These are phyloP conservation scores for Aureobasidium musti DNA, from an alignment of 2,329 filamentous ascomycete genomes.

Conservation along the genomic window DNA sequence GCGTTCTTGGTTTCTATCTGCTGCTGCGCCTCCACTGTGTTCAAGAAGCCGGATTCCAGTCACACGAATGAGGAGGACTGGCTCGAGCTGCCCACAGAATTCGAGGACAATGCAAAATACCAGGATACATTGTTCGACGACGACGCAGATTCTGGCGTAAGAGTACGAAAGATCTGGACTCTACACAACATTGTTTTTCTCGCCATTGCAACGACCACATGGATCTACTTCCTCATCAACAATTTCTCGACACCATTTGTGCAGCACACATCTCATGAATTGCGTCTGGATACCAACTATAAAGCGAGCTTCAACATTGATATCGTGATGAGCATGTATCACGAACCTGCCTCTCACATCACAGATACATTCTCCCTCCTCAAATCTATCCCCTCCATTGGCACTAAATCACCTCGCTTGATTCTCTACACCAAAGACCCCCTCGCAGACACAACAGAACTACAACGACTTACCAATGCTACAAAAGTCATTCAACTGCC, in stretches of 20 bases:
- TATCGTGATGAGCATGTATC: constrained; percentile 46
- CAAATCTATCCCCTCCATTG: constrained; percentile 34
- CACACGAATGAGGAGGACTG: not conserved
- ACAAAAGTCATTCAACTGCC: constrained; percentile 36
- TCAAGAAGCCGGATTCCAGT: not conserved
- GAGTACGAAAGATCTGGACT: no score
- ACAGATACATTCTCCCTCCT: not conserved
- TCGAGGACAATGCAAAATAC: not conserved
- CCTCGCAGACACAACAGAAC: constrained; percentile 34
- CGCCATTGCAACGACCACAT: not conserved
- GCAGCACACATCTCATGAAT: not conserved
- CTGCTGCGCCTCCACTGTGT: not conserved
- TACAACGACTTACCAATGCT: constrained; percentile 37
- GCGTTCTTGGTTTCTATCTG: not conserved
- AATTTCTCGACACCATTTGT: not conserved
- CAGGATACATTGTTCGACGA: no score
- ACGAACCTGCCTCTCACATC: constrained; percentile 38
- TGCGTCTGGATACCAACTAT: constrained; percentile 36
- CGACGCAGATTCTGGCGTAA: no score
- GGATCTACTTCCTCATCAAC: not conserved
- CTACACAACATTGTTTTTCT: no score
- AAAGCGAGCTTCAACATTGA: constrained; percentile 35
- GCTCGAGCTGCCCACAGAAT: not conserved
- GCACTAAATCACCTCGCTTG: constrained; percentile 32
- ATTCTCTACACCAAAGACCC: constrained; percentile 42